phyloP scores from a whole-genome alignment of 2,329 filamentous ascomycete species.

The Plectosphaerella cucumerina region DNA sequence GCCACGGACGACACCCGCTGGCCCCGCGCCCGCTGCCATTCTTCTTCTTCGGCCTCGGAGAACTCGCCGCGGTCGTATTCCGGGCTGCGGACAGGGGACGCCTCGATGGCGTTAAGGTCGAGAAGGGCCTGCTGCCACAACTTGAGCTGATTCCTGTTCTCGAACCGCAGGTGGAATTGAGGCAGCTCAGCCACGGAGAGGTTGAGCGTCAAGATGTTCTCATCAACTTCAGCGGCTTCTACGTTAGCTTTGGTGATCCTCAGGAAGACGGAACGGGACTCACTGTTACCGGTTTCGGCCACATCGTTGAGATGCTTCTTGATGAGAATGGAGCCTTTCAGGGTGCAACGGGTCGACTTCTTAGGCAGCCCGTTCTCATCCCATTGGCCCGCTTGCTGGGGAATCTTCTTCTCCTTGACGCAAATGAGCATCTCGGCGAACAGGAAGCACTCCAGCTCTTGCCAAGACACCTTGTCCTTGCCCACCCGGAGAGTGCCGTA shows the following conservation, averaged over 20 bases:
- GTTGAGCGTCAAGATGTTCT: slow-evolving; percentile 81
- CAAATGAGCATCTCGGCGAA: slow-evolving; percentile 99
- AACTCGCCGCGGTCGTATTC: slow-evolving; percentile 75
- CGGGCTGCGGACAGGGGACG: slow-evolving; percentile 59
- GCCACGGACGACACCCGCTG: slow-evolving; percentile 69
- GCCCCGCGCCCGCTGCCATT: slow-evolving; percentile 63
- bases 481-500: slow-evolving; percentile 89
- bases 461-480: slow-evolving; percentile 95
- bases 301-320: slow-evolving; percentile 96
- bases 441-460: slow-evolving; percentile 93
- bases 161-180: slow-evolving; percentile 89
- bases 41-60: slow-evolving; percentile 85
- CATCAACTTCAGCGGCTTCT: slow-evolving; percentile 47
- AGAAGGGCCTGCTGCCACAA: slow-evolving; percentile 84
- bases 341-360: slow-evolving; percentile 72
- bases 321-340: slow-evolving; percentile 97
- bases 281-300: slow-evolving; percentile 57
- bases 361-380: slow-evolving; percentile 54
- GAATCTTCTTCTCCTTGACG: slow-evolving; percentile 90
- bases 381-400: slow-evolving; percentile 57
- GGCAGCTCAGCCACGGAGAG: slow-evolving; percentile 89
- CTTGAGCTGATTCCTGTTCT: slow-evolving; percentile 78
- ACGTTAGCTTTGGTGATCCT: slow-evolving; percentile 12
- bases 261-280: neutral
- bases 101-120: slow-evolving; percentile 73